A percentile compares a stretch with the other conserved stretches of the same genome.
Conservation (phyloP, 768 basidiomycete genomes). For the Rhodotorula graminis region DNA sequence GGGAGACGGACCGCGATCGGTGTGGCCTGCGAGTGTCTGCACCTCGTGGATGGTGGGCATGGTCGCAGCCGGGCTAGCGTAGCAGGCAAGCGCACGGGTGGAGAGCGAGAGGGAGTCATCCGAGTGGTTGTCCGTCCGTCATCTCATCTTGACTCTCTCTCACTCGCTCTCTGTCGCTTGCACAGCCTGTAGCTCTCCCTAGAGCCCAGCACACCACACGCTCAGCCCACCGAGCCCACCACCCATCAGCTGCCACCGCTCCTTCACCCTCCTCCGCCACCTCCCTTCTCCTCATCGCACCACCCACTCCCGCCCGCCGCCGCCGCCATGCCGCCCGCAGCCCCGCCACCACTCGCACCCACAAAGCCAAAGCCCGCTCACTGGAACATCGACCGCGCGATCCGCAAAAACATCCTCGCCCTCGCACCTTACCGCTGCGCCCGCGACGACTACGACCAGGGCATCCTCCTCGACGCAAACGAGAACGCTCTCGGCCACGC, state of each 20-base stretch:
- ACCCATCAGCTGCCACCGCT: background rate
- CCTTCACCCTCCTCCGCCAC: background rate
- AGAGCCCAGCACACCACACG: background rate
- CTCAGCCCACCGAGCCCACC: background rate
- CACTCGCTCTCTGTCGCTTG: too few species aligned
- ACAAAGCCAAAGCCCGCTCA: conserved; percentile 59
- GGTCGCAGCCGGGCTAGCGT: background rate
- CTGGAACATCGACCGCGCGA: conserved; percentile 75
- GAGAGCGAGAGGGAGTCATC: background rate
- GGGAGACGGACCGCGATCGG: conserved; percentile 23
- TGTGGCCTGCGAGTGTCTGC: conserved; percentile 23
- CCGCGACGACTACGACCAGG: conserved; percentile 72
- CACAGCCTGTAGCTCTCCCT: too few species aligned
- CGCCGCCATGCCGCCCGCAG: background rate
- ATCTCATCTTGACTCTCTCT: too few species aligned
- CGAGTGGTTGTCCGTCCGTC: too few species aligned
- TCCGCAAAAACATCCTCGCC: conserved; percentile 88
- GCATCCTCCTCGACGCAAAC: conserved; percentile 89
- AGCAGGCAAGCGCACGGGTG: too few species aligned
- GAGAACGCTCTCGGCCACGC: conserved; percentile 92
- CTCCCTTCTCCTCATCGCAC: background rate
- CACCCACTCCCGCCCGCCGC: background rate
- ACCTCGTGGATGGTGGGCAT: conserved; percentile 8
- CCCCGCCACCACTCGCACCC: background rate
- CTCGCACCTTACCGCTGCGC: conserved; percentile 92